A percentile compares a stretch with the other conserved stretches of the same genome.
phyloP scores from a whole-genome alignment of 176 grass and related monocot species.

The Hordeum marinum region DNA sequence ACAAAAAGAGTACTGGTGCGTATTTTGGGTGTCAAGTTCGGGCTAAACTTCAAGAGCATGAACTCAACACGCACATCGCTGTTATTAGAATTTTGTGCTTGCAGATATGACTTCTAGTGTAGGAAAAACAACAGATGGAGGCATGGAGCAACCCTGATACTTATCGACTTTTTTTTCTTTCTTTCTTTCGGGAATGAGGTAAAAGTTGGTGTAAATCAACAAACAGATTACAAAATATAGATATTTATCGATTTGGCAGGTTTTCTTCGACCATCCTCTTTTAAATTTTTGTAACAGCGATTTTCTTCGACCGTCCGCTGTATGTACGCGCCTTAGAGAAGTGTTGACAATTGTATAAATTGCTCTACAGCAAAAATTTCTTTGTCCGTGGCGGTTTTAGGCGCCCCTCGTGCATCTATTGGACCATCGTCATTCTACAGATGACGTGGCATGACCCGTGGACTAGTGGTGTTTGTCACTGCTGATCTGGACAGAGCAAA shows the following conservation, averaged over 20 bases:
- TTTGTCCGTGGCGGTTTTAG: not conserved
- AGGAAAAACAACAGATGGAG: not conserved
- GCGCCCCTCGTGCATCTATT: not conserved
- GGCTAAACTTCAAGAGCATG: not conserved
- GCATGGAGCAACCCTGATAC: not conserved
- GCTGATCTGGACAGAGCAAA: slow-evolving; percentile 13
- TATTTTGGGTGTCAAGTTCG: not conserved
- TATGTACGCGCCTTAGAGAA: too few species aligned
- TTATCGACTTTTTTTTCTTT: not conserved
- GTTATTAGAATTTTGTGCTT: not conserved
- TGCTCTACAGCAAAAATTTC: not conserved
- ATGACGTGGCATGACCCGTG: not conserved
- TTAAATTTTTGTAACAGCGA: too few species aligned
- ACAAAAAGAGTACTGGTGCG: too few species aligned
- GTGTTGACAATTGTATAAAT: not conserved
- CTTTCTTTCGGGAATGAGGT: too few species aligned
- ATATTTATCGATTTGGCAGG: too few species aligned
- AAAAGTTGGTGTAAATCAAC: too few species aligned
- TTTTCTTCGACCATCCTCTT: too few species aligned
- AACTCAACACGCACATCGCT: too few species aligned
- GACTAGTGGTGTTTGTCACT: not conserved
- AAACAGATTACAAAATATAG: too few species aligned
- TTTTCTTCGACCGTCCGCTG: not conserved
- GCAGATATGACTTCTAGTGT: too few species aligned
- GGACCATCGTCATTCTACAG: not conserved